phyloP scores from a whole-genome alignment of 2,329 filamentous ascomycete genomes.

The Clarireedia sp. region DNA sequence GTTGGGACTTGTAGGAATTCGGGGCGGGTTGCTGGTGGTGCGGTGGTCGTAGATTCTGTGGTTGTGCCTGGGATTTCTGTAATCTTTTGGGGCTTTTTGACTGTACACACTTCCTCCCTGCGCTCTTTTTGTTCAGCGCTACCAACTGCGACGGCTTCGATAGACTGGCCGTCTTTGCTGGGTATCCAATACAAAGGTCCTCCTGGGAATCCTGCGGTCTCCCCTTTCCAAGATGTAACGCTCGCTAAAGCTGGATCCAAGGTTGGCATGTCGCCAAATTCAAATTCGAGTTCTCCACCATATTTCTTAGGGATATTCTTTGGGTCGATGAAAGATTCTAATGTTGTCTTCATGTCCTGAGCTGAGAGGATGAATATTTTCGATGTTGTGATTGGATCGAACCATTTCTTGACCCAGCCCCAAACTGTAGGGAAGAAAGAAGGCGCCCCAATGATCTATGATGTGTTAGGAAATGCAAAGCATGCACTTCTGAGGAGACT shows the following conservation, averaged over 20 bases:
- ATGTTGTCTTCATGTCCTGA: slow-evolving; percentile 65
- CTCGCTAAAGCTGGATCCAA: slow-evolving; percentile 56
- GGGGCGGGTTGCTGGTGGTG: neutral
- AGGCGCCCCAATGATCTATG: slow-evolving; percentile 76
- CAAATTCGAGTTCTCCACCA: slow-evolving; percentile 77
- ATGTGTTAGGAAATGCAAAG: slow-evolving; percentile 2
- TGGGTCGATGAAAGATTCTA: slow-evolving; percentile 73
- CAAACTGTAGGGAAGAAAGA: slow-evolving; percentile 87
- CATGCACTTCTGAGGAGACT: slow-evolving; percentile 1
- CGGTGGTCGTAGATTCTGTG: neutral
- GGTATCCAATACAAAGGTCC: slow-evolving; percentile 52
- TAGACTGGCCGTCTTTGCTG: slow-evolving; percentile 28
- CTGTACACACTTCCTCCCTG: slow-evolving; percentile 30
- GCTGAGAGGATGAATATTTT: slow-evolving; percentile 88
- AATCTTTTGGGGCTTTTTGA: slow-evolving; percentile 12
- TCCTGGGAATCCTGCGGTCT: slow-evolving; percentile 43
- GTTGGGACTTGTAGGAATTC: slow-evolving; percentile 13
- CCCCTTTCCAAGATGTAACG: slow-evolving; percentile 43
- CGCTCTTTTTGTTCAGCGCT: slow-evolving; percentile 38
- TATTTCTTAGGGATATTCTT: slow-evolving; percentile 83
- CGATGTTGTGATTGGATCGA: slow-evolving; percentile 84
- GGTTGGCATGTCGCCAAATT: slow-evolving; percentile 66
- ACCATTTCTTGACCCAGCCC: slow-evolving; percentile 95
- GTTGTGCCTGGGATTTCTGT: neutral
- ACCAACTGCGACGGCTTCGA: slow-evolving; percentile 49